Evolutionary conservation across 2,329 filamentous ascomycete species (phyloP).

Genomic region (Talaromyces verruculosus): DNA sequence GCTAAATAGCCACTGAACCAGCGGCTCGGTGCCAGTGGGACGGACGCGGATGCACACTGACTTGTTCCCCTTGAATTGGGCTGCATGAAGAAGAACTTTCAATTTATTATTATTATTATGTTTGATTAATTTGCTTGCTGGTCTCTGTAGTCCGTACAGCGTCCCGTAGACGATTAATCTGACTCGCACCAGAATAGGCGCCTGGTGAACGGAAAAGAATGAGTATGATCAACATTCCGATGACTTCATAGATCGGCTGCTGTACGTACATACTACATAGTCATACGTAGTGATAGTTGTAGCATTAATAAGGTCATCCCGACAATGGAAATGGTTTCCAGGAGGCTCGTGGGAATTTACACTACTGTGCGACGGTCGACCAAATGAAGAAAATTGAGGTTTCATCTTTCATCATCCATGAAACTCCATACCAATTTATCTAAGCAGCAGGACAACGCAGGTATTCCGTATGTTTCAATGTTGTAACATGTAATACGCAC

Average conservation of each 20-base stretch:
- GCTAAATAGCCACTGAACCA: slow-evolving; percentile 1
- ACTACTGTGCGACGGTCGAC: background rate
- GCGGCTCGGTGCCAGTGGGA: slow-evolving; percentile 15
- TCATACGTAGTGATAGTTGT: background rate
- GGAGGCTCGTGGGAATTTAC: background rate
- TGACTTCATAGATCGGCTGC: slow-evolving; percentile 10
- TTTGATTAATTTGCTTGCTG: background rate
- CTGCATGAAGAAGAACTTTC: background rate
- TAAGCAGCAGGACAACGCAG: background rate
- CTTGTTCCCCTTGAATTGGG: background rate
- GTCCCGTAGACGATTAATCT: background rate
- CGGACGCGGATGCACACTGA: slow-evolving; percentile 1
- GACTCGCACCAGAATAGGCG: background rate
- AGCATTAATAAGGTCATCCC: background rate
- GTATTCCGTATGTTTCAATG: background rate
- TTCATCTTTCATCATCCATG: background rate
- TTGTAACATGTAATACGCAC: background rate
- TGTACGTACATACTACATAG: background rate
- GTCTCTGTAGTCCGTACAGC: background rate
- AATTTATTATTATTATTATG: background rate
- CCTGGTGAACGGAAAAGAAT: background rate
- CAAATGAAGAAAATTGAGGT: background rate
- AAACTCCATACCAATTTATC: background rate
- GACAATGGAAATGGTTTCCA: slow-evolving; percentile 1
- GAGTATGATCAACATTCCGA: slow-evolving; percentile 8